A percentile compares a stretch with the other conserved stretches of the same genome.
Conservation (phyloP, 192 early-diverging fungal species). For the Backusella tarrabulga region DNA sequence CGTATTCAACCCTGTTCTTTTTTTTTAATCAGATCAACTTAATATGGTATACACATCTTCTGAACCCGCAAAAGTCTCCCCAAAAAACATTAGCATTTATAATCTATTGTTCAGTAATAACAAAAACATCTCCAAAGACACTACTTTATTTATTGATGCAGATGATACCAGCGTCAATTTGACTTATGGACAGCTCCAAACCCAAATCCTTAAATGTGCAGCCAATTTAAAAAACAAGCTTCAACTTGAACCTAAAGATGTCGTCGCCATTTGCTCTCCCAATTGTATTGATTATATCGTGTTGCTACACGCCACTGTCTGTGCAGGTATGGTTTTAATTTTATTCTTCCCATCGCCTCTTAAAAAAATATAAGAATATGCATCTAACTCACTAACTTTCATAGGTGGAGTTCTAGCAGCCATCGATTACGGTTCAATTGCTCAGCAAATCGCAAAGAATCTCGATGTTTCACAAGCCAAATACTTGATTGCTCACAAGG, state of each 20-base stretch:
- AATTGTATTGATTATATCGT: background rate
- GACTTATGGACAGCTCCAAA: background rate
- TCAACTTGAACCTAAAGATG: background rate
- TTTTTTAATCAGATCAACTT: background rate
- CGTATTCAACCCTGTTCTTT: background rate
- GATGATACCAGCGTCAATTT: background rate
- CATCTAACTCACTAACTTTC: background rate
- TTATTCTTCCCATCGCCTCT: background rate
- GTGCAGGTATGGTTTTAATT: background rate
- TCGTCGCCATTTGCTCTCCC: background rate
- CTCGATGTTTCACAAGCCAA: background rate
- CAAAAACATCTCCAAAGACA: background rate
- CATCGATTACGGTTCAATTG: background rate
- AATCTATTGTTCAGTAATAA: background rate
- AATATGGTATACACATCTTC: background rate
- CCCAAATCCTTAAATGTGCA: background rate
- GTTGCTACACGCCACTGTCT: background rate
- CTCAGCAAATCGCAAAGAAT: background rate
- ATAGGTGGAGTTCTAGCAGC: background rate
- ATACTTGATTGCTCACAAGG: background rate
- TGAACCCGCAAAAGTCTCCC: background rate
- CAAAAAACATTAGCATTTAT: background rate
- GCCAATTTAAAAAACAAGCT: background rate
- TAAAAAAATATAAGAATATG: background rate
- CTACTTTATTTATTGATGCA: background rate